Conservation (phyloP, 2,329 filamentous ascomycete genomes). For the Dactylellina drechsleri region DNA sequence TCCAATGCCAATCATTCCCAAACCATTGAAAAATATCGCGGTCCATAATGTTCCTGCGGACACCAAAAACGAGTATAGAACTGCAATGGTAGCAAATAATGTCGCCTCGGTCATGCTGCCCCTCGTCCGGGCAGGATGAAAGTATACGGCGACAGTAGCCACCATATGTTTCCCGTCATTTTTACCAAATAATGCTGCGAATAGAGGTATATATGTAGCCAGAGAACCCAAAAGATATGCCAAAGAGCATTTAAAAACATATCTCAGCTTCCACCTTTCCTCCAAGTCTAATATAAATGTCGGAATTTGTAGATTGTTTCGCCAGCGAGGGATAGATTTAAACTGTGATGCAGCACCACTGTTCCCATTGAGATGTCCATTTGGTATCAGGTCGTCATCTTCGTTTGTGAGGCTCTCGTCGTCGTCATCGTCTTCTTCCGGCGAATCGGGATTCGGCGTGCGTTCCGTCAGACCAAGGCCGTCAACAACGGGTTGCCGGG, state of each 20-base stretch:
- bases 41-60: slow-evolving; percentile 73
- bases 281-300: slow-evolving; percentile 65
- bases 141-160: slow-evolving; percentile 73
- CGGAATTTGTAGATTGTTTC: slow-evolving; percentile 58
- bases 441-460: slow-evolving; percentile 53
- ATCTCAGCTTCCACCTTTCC: slow-evolving; percentile 63
- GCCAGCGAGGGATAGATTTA: slow-evolving; percentile 42
- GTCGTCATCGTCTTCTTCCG: slow-evolving; percentile 29
- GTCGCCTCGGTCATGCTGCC: slow-evolving; percentile 74
- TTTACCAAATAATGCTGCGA: slow-evolving; percentile 69
- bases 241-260: slow-evolving; percentile 73
- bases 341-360: background rate
- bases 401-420: slow-evolving; percentile 1
- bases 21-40: slow-evolving; percentile 69
- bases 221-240: slow-evolving; percentile 73
- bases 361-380: slow-evolving; percentile 19
- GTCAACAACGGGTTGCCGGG: slow-evolving; percentile 61
- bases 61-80: slow-evolving; percentile 71
- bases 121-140: slow-evolving; percentile 72
- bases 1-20: slow-evolving; percentile 66
- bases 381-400: slow-evolving; percentile 19
- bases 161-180: slow-evolving; percentile 77
- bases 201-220: slow-evolving; percentile 69
- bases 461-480: slow-evolving; percentile 38
- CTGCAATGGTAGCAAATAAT: slow-evolving; percentile 70